Percentiles rank a stretch among this genome's conserved stretches.
phyloP scores from a whole-genome alignment of 2,329 filamentous ascomycete genomes.

The Epichloe brachyelytri region DNA sequence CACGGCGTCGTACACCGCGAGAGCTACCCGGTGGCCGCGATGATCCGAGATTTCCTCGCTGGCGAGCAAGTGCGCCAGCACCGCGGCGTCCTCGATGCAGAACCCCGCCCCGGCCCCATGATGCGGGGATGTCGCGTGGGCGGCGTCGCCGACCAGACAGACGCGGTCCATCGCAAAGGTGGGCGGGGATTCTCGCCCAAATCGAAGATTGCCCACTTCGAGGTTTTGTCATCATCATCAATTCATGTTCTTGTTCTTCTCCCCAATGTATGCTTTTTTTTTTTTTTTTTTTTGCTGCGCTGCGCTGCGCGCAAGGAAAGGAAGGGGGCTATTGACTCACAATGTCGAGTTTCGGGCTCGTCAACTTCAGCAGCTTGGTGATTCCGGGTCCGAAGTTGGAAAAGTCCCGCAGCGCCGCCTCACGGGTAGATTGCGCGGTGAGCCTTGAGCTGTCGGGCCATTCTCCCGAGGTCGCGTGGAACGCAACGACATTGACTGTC shows the following conservation, averaged over 20 bases:
- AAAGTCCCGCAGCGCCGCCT: constrained; percentile 3
- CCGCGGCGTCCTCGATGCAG: constrained; percentile 5
- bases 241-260: neutral
- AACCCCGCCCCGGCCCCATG: constrained; percentile 4
- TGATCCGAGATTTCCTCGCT: neutral
- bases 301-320: too few relatives aligned
- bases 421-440: constrained; percentile 1
- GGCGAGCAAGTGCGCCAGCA: constrained; percentile 2
- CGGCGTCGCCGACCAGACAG: constrained; percentile 7
- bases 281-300: neutral
- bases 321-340: neutral
- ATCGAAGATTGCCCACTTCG: constrained; percentile 6
- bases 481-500: constrained; percentile 4
- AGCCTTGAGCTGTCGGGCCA: constrained; percentile 1
- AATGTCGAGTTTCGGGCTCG: neutral
- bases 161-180: neutral
- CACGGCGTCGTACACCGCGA: neutral
- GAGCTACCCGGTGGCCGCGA: neutral
- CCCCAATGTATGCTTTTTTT: neutral
- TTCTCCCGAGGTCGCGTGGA: neutral
- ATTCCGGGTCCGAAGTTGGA: neutral
- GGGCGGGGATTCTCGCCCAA: constrained; percentile 5
- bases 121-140: constrained; percentile 5
- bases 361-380: neutral
- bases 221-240: neutral